These are phyloP conservation scores for Thinopyrum elongatum DNA, from an alignment of 176 grass and related monocot species.

Conservation along the genomic window DNA sequence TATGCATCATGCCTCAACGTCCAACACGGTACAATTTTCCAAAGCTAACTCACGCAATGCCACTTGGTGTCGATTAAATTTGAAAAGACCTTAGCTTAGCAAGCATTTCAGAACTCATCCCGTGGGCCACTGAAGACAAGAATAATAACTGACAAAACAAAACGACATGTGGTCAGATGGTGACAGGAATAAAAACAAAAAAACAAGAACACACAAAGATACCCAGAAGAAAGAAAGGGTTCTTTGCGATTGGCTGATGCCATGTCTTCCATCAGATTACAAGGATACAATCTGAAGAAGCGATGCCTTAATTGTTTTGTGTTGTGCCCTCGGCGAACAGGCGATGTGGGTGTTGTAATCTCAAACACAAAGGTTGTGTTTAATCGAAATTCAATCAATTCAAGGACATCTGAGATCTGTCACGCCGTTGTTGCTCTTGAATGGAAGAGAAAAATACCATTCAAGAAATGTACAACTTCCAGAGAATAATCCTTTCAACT, in stretches of 20 bases:
- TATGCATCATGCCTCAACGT: not conserved
- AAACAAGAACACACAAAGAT: slow-evolving; percentile 21
- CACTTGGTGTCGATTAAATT: not conserved
- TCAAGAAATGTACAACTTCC: not conserved
- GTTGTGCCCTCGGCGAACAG: not conserved
- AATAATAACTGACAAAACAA: not conserved
- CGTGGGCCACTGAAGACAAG: not conserved
- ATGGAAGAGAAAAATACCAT: not conserved
- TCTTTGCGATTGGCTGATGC: too few relatives aligned
- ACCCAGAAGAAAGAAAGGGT: not conserved
- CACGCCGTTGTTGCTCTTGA: not conserved
- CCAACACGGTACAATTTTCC: not conserved
- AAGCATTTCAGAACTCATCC: not conserved
- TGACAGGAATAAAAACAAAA: slow-evolving; percentile 11
- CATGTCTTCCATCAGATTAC: too few relatives aligned
- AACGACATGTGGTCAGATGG: not conserved
- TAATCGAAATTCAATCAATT: not conserved
- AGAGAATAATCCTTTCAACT: not conserved
- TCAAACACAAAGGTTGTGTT: not conserved
- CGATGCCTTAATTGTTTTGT: too few relatives aligned
- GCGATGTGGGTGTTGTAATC: not conserved
- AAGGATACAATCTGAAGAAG: too few relatives aligned
- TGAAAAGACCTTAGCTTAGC: slow-evolving; percentile 17
- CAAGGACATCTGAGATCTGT: not conserved
- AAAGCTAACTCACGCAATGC: not conserved